Conservation (phyloP, 208 protist species). For the Wallacemonas sp. region DNA sequence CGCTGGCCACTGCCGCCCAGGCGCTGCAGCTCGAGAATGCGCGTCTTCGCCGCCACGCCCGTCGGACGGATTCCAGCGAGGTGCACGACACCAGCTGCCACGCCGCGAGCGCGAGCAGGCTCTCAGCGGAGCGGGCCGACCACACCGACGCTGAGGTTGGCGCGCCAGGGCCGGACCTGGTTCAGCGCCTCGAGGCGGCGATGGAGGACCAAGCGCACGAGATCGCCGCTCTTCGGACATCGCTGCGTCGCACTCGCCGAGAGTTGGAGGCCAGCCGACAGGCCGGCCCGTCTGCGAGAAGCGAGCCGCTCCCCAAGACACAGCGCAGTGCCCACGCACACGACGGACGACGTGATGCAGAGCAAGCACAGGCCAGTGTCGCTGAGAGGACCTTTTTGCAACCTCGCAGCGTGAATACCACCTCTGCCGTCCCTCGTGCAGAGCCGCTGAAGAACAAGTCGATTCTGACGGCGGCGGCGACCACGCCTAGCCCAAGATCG, state of each 20-base stretch:
- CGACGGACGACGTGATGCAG: too few species aligned
- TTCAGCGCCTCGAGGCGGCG: neutral
- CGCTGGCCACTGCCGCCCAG: neutral
- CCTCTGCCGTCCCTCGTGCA: too few species aligned
- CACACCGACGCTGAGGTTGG: neutral
- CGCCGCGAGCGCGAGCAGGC: too few species aligned
- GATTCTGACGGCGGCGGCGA: neutral
- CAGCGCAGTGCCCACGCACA: too few species aligned
- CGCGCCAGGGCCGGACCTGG: neutral
- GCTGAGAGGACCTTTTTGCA: too few species aligned
- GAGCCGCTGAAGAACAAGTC: neutral
- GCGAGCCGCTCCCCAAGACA: too few species aligned
- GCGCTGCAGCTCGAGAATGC: slow-evolving; percentile 4
- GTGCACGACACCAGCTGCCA: too few species aligned
- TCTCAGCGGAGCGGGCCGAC: neutral
- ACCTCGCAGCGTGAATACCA: too few species aligned
- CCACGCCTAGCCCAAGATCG: slow-evolving; percentile 6
- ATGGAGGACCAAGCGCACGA: slow-evolving; percentile 16
- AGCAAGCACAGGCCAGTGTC: too few species aligned
- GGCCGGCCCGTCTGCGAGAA: too few species aligned
- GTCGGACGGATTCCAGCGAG: neutral
- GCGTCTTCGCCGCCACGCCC: neutral
- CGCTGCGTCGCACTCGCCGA: neutral
- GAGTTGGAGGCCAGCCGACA: too few species aligned
- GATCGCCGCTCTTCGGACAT: slow-evolving; percentile 6